A percentile compares a stretch with the other conserved stretches of the same genome.
These are phyloP conservation scores for Globisporangium nagaii DNA, from an alignment of 352 stramenopile genomes.

Conservation along the genomic window DNA sequence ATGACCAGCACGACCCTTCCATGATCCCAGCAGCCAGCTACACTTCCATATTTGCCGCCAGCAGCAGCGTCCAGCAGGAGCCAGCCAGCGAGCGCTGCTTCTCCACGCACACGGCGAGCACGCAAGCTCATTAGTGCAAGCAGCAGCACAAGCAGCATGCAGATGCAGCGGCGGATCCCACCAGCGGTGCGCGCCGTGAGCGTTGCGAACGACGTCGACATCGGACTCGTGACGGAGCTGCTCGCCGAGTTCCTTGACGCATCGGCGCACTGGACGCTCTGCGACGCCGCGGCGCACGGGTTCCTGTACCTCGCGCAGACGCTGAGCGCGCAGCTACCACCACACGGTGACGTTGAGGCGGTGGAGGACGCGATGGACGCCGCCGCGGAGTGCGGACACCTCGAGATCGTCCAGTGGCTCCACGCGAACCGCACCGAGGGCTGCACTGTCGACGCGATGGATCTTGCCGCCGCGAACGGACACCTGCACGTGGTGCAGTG, in stretches of 20 bases:
- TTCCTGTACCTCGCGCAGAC: conserved; percentile 44
- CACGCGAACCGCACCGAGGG: conserved; percentile 19
- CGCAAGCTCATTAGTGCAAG: too few relatives aligned
- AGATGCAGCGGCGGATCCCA: conserved; percentile 17
- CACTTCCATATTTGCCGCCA: too few relatives aligned
- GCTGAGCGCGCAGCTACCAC: conserved; percentile 16
- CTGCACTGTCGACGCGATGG: conserved; percentile 21
- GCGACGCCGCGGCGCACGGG: conserved; percentile 34
- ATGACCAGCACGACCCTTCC: too few relatives aligned
- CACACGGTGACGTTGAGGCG: conserved; percentile 14
- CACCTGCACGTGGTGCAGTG: conserved; percentile 23
- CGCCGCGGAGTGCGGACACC: conserved; percentile 13
- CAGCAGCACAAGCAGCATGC: background rate
- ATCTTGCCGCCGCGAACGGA: conserved; percentile 21
- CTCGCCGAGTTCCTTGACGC: conserved; percentile 50
- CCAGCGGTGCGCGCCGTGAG: conserved; percentile 41
- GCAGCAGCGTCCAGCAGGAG: too few relatives aligned
- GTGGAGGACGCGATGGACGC: conserved; percentile 19
- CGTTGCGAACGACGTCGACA: conserved; percentile 26
- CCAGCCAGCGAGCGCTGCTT: too few relatives aligned
- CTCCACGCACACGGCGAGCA: too few relatives aligned
- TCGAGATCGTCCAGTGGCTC: conserved; percentile 25
- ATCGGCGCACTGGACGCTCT: conserved; percentile 41
- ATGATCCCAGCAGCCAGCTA: too few relatives aligned
- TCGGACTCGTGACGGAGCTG: conserved; percentile 34